A percentile compares a stretch with the other conserved stretches of the same genome.
Conservation (phyloP, 345 rosid species). For the Turritis glabra region DNA sequence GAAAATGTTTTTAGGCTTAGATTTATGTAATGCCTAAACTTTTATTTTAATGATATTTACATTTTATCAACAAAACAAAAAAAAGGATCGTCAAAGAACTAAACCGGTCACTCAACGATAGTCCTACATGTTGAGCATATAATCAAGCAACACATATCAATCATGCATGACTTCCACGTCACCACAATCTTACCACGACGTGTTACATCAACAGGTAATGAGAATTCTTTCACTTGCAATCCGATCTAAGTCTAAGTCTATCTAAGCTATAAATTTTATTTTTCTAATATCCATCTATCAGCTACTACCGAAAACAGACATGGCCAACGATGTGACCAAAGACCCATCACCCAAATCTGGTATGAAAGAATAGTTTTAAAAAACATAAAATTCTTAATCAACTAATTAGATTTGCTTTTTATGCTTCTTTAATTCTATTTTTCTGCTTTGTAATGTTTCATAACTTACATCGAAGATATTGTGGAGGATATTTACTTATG, state of each 20-base stretch:
- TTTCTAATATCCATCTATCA: background rate
- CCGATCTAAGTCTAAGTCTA: background rate
- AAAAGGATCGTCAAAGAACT: too few relatives aligned
- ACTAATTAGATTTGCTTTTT: background rate
- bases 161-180: conserved; percentile 31
- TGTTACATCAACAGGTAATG: conserved; percentile 9
- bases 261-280: background rate
- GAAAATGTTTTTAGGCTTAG: too few relatives aligned
- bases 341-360: conserved; percentile 19
- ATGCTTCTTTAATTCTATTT: background rate
- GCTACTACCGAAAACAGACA: conserved; percentile 6
- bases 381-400: background rate
- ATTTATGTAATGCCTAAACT: too few relatives aligned
- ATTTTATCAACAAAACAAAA: too few relatives aligned
- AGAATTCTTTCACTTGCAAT: background rate
- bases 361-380: background rate
- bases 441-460: background rate
- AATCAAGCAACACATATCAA: conserved; percentile 22
- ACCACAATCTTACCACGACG: background rate
- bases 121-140: background rate
- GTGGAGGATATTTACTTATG: conserved; percentile 48
- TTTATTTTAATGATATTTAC: too few relatives aligned
- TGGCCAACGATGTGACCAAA: conserved; percentile 27
- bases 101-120: too few relatives aligned
- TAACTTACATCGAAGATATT: conserved; percentile 20